These are phyloP conservation scores for Cymbopogon citratus DNA, from an alignment of 176 grass and related monocot species.

Conservation along the genomic window DNA sequence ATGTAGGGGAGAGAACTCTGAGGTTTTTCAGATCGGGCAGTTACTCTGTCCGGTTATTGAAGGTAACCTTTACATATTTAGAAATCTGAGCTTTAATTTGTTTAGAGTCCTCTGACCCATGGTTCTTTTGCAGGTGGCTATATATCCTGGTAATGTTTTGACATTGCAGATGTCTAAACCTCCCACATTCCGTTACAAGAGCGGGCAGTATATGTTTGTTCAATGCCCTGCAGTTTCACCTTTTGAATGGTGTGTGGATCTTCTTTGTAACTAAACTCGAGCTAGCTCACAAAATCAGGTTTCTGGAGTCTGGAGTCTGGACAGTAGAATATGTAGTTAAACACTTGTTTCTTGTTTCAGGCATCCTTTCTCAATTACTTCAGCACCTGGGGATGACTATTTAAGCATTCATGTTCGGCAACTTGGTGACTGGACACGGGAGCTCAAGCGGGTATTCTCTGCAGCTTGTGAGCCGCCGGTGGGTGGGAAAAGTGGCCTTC, in stretches of 20 bases:
- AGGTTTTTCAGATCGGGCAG: constrained; percentile 88
- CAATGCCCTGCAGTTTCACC: constrained; percentile 88
- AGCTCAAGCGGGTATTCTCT: constrained; percentile 81
- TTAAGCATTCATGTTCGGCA: constrained; percentile 96
- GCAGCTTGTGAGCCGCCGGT: constrained; percentile 87
- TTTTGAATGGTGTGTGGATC: constrained; percentile 81
- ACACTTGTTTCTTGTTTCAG: constrained; percentile 37
- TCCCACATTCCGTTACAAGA: constrained; percentile 72
- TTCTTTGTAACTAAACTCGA: constrained; percentile 18
- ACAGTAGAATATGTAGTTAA: constrained; percentile 3
- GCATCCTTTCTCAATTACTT: constrained; percentile 99
- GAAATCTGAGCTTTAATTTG: constrained; percentile 22
- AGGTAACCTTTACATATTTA: constrained; percentile 43
- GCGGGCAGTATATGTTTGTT: constrained; percentile 98
- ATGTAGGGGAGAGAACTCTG: constrained; percentile 78
- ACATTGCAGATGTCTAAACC: constrained; percentile 97
- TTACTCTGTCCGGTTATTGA: constrained; percentile 77
- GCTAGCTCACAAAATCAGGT: neutral
- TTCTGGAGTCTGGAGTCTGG: neutral
- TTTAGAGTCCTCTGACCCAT: constrained; percentile 30
- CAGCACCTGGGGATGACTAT: constrained; percentile 84
- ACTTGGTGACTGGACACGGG: constrained; percentile 95
- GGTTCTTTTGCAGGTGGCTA: constrained; percentile 65
- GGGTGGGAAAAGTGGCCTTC: constrained; percentile 83
- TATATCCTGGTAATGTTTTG: constrained; percentile 97